Percentiles rank a stretch among this genome's conserved stretches.
Evolutionary conservation across 176 grass and related monocot genomes (phyloP).

Genomic region (Paspalum vaginatum): DNA sequence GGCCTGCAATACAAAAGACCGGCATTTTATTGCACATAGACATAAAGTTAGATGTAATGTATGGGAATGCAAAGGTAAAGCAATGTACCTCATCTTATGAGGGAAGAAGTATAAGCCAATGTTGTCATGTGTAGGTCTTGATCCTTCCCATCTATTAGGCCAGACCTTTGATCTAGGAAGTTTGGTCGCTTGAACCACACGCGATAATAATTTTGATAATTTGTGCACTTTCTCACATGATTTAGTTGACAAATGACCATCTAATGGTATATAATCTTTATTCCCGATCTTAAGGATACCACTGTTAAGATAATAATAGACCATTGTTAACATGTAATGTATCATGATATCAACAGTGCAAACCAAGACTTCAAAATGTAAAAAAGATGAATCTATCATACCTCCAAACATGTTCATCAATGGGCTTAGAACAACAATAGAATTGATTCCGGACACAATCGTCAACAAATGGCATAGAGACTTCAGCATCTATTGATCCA

Average conservation of each 20-base stretch:
- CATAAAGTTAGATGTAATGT: neutral
- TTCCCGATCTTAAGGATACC: conserved; percentile 52
- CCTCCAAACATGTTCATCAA: conserved; percentile 41
- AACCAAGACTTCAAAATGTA: neutral
- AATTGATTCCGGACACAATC: neutral
- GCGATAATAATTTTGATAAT: conserved; percentile 36
- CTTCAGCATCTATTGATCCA: neutral
- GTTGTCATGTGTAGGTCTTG: conserved; percentile 38
- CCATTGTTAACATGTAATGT: neutral
- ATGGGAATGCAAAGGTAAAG: neutral
- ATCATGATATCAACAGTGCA: neutral
- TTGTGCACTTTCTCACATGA: conserved; percentile 54
- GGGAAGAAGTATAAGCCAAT: conserved; percentile 81
- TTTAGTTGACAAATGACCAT: conserved; percentile 68
- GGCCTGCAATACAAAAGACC: conserved; percentile 21
- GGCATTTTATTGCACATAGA: neutral
- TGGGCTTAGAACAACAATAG: neutral
- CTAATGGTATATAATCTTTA: conserved; percentile 37
- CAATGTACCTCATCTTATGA: conserved; percentile 43
- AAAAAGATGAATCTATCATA: neutral
- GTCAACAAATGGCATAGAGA: neutral
- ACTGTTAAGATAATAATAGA: conserved; percentile 40
- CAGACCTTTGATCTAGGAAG: conserved; percentile 49
- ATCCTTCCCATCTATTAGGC: conserved; percentile 67
- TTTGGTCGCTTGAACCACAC: conserved; percentile 42